Evolutionary conservation across 2,329 filamentous ascomycete species (phyloP), one percentile per base, ranked within the genome.

Genomic region (Truncatella angustata): DNA sequence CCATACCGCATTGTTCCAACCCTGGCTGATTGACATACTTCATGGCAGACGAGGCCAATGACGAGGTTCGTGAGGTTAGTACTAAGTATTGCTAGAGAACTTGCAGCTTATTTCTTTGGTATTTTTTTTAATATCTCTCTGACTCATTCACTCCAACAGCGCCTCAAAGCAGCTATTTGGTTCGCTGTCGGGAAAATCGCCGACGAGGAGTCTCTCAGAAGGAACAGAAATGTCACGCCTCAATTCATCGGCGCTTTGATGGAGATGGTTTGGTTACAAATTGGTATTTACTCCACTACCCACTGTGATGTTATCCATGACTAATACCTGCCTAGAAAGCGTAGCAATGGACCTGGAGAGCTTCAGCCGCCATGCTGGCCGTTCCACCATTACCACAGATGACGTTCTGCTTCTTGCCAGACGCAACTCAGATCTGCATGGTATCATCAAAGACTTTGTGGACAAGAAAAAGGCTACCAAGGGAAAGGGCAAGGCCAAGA

Each of bases 351-450:
- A 84, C 56, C 69, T 85, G 18, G 81, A 84, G 63, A 78, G 68
- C 59, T 79, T 81, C 60, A 76, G 75, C 62, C 85, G 84, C 49
- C 94, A 99, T 70, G 93, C 90, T 10, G 88, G 89, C 1, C 82
- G 93, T 23, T 84, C 82, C 2, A 92, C 87, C 0, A 81, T 99
- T 58, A 90, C 86, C 34, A 88, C 87, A 0, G 88, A 92, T 48
- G 94, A 99, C 66, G 92, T 97, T 11, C 74, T 97, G 62, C 80
- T 99, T 6, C 81, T 99, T 26, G 86, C 90, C 23, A 79, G 94
- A 55, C 85, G 93, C 54, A 99, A 97, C 62, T 88, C 92, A 52
- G 91, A 91, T 16, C 72, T 99, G 18, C 85, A 92, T 60, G 79
- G 79, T 14, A 84, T 97, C 30, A 79, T 99, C 65, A 81, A 81